Evolutionary conservation across 768 basidiomycete genomes (phyloP).

Genomic region (Tulasnella sp.): DNA sequence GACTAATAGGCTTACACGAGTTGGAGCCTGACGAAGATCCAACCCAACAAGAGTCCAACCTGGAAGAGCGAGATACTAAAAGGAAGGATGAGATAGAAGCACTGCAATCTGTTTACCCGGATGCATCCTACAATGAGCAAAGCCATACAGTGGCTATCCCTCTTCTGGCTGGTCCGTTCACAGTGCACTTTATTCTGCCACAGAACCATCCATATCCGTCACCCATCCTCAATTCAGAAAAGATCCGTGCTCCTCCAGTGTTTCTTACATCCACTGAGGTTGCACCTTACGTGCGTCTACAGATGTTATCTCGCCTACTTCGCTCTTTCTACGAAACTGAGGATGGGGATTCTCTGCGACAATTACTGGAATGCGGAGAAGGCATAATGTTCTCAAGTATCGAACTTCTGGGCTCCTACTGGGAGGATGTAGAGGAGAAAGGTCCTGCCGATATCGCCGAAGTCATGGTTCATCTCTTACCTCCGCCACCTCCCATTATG

Average conservation of each 20-base stretch:
- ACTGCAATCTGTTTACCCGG: constrained; percentile 19
- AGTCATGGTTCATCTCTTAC: constrained; percentile 50
- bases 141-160: constrained; percentile 25
- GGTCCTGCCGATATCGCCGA: constrained; percentile 58
- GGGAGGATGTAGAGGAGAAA: constrained; percentile 35
- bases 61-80: constrained; percentile 20
- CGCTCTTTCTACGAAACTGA: constrained; percentile 35
- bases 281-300: constrained; percentile 70
- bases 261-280: constrained; percentile 57
- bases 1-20: constrained; percentile 39
- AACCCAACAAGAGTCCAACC: constrained; percentile 18
- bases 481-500: constrained; percentile 23
- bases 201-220: constrained; percentile 34
- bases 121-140: constrained; percentile 1
- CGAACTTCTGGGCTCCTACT: constrained; percentile 55
- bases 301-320: constrained; percentile 61
- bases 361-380: constrained; percentile 44
- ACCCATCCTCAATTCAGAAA: constrained; percentile 22
- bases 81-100: constrained; percentile 28
- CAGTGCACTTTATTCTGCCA: constrained; percentile 53
- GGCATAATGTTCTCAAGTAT: constrained; percentile 60
- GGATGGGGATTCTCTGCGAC: constrained; percentile 20
- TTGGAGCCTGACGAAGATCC: not conserved
- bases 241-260: constrained; percentile 43
- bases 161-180: constrained; percentile 41